Conservation (phyloP, 23 red algal species). For the Gracilaria vermiculophylla region DNA sequence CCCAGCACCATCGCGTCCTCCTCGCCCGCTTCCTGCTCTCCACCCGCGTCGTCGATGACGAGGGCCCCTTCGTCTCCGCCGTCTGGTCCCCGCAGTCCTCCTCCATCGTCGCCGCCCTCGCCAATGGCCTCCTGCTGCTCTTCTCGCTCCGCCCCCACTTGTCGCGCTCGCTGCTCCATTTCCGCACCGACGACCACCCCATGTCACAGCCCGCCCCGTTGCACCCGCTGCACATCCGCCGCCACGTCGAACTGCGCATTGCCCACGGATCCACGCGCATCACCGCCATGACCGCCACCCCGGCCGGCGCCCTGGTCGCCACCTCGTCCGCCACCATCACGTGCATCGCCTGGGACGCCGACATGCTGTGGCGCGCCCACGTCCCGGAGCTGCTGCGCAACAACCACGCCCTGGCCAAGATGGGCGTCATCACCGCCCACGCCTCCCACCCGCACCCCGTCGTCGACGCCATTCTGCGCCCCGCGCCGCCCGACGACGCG, state of each 20-base stretch:
- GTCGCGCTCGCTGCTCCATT: conserved; percentile 7
- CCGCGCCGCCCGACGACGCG: conserved; percentile 2
- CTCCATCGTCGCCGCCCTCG: conserved; percentile 19
- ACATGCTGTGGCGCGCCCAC: conserved; percentile 64
- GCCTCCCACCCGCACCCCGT: background rate
- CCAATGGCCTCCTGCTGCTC: conserved; percentile 43
- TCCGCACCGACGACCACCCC: conserved; percentile 4
- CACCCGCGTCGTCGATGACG: background rate
- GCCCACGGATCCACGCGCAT: conserved; percentile 15
- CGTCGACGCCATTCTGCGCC: conserved; percentile 6
- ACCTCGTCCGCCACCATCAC: conserved; percentile 52
- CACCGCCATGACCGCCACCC: conserved; percentile 35
- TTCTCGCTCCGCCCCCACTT: conserved; percentile 23
- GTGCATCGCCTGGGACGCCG: conserved; percentile 75
- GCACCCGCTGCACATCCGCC: conserved; percentile 34
- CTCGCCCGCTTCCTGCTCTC: conserved; percentile 59
- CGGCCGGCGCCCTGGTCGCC: conserved; percentile 70
- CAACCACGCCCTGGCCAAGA: conserved; percentile 35
- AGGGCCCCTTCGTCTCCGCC: conserved; percentile 41
- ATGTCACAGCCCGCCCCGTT: conserved; percentile 18
- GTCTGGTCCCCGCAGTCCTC: conserved; percentile 20
- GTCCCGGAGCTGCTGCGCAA: conserved; percentile 62
- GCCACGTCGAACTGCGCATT: conserved; percentile 46
- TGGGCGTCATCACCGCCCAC: conserved; percentile 34
- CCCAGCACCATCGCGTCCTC: conserved; percentile 55